Conservation (phyloP, 805 yeast genomes). For the Metschnikowia chrysomelidarum region DNA sequence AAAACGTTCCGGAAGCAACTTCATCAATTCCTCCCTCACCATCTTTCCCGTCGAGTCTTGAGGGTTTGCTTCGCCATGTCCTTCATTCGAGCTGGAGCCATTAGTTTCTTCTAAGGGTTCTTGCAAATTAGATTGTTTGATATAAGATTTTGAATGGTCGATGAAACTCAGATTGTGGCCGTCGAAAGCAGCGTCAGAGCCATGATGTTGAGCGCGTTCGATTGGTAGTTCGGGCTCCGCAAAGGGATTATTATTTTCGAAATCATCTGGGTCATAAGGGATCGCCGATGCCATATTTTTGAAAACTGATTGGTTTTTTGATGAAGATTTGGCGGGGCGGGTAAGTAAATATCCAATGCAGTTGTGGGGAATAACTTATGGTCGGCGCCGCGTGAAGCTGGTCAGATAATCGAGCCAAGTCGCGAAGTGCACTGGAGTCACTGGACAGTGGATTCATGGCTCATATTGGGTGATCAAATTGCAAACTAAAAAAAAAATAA, state of each 20-base stretch:
- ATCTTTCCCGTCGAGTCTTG: constrained; percentile 19
- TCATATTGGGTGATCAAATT: no score
- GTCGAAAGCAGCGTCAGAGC: not conserved
- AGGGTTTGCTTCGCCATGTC: not conserved
- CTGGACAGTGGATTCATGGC: no score
- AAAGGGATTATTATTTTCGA: constrained; percentile 44
- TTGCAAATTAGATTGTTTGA: not conserved
- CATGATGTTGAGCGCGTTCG: not conserved
- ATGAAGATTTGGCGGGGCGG: no score
- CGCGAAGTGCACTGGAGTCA: no score
- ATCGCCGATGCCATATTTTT: constrained; percentile 39
- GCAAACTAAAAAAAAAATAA: no score
- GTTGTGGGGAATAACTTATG: no score
- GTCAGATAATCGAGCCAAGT: no score
- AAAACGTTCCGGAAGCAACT: constrained; percentile 51
- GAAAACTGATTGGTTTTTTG: not conserved
- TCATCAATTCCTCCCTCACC: constrained; percentile 41
- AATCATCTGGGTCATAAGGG: constrained; percentile 48
- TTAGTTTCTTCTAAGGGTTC: not conserved
- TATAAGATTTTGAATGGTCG: not conserved
- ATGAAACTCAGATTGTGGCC: constrained; percentile 1
- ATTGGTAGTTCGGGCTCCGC: constrained; percentile 27
- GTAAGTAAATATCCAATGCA: no score
- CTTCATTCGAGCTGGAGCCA: not conserved
- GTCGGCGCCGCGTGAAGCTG: no score